Evolutionary conservation across 2,329 filamentous ascomycete species (phyloP), one percentile per base, ranked within the genome.

Genomic region (Penicillium sp.): DNA sequence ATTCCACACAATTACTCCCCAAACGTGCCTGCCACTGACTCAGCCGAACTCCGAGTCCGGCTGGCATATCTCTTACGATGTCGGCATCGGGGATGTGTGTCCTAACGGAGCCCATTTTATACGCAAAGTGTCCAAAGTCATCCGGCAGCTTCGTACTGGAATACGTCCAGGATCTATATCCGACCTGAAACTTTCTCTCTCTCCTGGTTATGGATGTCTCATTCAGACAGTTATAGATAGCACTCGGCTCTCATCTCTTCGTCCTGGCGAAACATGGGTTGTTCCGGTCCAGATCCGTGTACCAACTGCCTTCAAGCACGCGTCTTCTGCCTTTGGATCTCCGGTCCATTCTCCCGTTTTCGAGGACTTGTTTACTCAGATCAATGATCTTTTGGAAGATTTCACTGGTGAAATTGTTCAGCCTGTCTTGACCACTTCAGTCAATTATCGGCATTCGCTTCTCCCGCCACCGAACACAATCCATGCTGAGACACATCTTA

Each of bases 1-100:
- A 17, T 67, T 78, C 35, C 75, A 78, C 59, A 73, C 75, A 0
- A 68, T 78, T 33, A 73, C 75, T 13, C 72, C 74, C 3, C 68
- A 72, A 26, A 49, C 57, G 28, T 62, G 63, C 3, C 64, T 73
- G 13, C 68, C 65, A 12, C 55, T 76, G 35, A 50, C 53, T 2
- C 57, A 61, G 24, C 47, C 56, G 13, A 55, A 58, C 10, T 35
- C 56, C 13, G 63, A 67, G 37, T 55, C 59, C 33, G 73, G 74
- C 1, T 75, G 73, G 72, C 74, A 76, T 50, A 70, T 76, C 19
- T 65, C 61, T 42, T 70, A 69, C 44, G 67, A 66, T 57, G 59
- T 65, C 9, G 60, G 66, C 10, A 47, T 42, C 3, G 64, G 62
- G 38, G 64, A 70, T 30, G 22, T 50, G 19, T 50, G 54, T 8